Evolutionary conservation across 306 rosid species (phyloP), one percentile per base, ranked within the genome.

Genomic region (Casuarina glauca): DNA sequence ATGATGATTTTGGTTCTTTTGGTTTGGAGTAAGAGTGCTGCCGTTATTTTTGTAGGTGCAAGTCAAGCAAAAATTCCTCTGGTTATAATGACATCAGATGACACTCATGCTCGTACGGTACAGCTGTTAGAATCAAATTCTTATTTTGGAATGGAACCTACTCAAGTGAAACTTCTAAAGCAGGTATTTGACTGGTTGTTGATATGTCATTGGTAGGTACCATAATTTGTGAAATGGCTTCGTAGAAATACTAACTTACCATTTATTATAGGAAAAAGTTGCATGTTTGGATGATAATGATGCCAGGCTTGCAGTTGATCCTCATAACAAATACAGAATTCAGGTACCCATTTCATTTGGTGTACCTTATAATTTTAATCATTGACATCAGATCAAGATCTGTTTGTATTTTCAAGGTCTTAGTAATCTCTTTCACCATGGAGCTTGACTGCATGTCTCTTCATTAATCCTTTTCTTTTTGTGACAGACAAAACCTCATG

Each of bases 1-100:
- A 72, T 17, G 16, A 72, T 68, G 64, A 46, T 61, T 48, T 11
- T 61, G 66, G 38, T 20, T 51, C 68, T 55, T 76, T 46, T 81
- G 54, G 48, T 80, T 81, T 79, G 15, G 43, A 52, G 55, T 81
- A 76, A 69, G 69, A 53, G 12, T 64, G 69, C 69, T 62, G 78
- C 51, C 76, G 82, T 74, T 81, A 58, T 76, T 74, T 77, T 66
- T 82, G 70, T 67, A 96, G 99, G 87, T 78, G 90, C 80, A 80
- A 2, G 79, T 78, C 78, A 80, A 74, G 46, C 82, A 20, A 76
- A 80, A 77, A 93, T 91, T 75, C 97, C 97, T 70, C 76, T 96
- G 43, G 98, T 90, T 80, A 93, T 93, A 85, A 93, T 93, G 99
- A 96, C 97, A 35, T 96, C 99, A 44, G 97, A 96, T 84, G 98